A percentile compares a stretch with the other conserved stretches of the same genome.
Evolutionary conservation across 2,329 filamentous ascomycete genomes (phyloP).

Genomic region (Hypomyces rosellus): DNA sequence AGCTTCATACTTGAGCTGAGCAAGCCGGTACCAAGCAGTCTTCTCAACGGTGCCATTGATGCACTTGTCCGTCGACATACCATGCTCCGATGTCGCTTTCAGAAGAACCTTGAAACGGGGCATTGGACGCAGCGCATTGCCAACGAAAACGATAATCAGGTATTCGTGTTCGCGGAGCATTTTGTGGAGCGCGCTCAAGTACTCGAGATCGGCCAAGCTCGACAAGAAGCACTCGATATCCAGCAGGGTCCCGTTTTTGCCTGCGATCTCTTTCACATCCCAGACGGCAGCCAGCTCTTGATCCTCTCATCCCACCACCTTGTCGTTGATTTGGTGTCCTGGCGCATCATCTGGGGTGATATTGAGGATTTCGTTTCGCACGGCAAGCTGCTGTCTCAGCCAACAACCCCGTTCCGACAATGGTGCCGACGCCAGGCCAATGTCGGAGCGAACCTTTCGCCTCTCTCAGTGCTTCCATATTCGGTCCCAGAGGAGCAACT

Average conservation of each 20-base stretch:
- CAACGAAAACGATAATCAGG: neutral
- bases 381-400: no score
- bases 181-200: no score
- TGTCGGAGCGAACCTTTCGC: no score
- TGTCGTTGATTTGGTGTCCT: constrained; percentile 40
- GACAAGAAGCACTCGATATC: no score
- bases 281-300: no score
- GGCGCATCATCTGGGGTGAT: constrained; percentile 38
- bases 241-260: no score
- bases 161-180: neutral
- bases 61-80: constrained; percentile 9
- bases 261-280: no score
- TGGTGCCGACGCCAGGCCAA: no score
- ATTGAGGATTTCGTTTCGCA: constrained; percentile 26
- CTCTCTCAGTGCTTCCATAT: no score
- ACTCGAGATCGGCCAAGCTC: no score
- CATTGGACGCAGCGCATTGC: constrained; percentile 7
- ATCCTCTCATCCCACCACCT: constrained; percentile 24
- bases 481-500: no score
- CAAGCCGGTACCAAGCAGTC: neutral
- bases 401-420: no score
- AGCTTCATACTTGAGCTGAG: constrained; percentile 10
- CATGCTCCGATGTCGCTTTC: constrained; percentile 15
- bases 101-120: neutral
- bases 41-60: constrained; percentile 4